Percentiles rank a stretch among this genome's conserved stretches.
These are phyloP conservation scores for Leishmania braziliensis DNA, from an alignment of 208 protist genomes.

Conservation along the genomic window DNA sequence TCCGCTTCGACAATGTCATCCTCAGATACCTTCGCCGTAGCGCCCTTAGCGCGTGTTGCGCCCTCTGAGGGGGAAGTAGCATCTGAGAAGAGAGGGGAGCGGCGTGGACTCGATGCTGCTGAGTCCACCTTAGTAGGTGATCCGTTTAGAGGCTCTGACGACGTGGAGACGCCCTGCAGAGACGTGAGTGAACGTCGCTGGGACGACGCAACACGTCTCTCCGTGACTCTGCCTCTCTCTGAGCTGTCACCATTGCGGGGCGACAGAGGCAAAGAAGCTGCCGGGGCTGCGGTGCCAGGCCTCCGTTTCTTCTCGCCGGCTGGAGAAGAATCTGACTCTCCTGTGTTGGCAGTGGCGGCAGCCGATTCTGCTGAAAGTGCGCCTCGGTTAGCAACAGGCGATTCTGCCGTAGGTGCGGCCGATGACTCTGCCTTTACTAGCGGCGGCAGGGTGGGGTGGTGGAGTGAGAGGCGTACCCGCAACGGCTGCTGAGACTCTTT, in stretches of 20 bases:
- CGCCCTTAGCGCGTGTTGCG: background rate
- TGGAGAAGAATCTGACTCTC: background rate
- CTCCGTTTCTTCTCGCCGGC: background rate
- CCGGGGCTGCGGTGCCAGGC: background rate
- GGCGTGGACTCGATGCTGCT: background rate
- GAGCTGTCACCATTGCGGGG: background rate
- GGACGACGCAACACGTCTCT: background rate
- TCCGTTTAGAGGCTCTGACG: background rate
- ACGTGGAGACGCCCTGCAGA: background rate
- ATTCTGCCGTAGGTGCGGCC: background rate
- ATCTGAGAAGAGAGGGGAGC: background rate
- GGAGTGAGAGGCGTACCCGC: conserved; percentile 14
- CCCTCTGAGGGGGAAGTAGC: background rate
- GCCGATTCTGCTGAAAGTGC: background rate
- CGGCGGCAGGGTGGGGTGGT: conserved; percentile 7
- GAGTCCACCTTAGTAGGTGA: background rate
- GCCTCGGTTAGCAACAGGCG: background rate
- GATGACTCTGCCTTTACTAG: background rate
- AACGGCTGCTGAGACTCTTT: conserved; percentile 44
- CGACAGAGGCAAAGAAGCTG: background rate
- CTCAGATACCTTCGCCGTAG: background rate
- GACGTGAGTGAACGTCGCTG: background rate
- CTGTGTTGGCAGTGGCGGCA: background rate
- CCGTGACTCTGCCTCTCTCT: too few species aligned
- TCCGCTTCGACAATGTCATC: background rate